These are phyloP conservation scores for Parafenestella ontariensis DNA, from an alignment of 2,329 filamentous ascomycete species.

Conservation along the genomic window DNA sequence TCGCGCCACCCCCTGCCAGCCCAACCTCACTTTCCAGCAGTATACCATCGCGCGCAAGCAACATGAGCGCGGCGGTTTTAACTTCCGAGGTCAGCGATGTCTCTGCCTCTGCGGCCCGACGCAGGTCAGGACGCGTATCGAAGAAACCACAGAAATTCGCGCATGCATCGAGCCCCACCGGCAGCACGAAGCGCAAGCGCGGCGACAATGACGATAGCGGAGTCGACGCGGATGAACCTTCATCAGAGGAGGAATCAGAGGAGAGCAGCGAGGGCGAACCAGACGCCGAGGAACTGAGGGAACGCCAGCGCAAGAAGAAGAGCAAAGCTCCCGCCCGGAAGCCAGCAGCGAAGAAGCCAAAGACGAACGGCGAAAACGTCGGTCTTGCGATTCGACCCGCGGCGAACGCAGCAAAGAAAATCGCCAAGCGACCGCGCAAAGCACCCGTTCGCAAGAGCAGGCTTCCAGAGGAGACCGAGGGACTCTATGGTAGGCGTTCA, in stretches of 20 bases:
- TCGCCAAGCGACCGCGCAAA: slow-evolving; percentile 54
- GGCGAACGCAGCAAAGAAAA: slow-evolving; percentile 48
- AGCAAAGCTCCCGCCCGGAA: slow-evolving; percentile 40
- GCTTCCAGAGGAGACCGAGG: slow-evolving; percentile 58
- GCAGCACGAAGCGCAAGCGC: slow-evolving; percentile 48
- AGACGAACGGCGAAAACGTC: slow-evolving; percentile 59
- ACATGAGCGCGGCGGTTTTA: slow-evolving; percentile 40
- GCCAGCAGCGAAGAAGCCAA: slow-evolving; percentile 61
- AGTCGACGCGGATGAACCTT: slow-evolving; percentile 31
- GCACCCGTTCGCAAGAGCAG: slow-evolving; percentile 60
- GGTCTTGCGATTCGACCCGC: slow-evolving; percentile 63
- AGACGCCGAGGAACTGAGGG: slow-evolving; percentile 49
- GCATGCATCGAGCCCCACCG: slow-evolving; percentile 36
- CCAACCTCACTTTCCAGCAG: slow-evolving; percentile 8
- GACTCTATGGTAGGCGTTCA: slow-evolving; percentile 61
- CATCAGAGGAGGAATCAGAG: slow-evolving; percentile 38
- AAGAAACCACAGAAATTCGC: slow-evolving; percentile 46
- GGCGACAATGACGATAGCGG: slow-evolving; percentile 39
- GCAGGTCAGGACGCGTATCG: slow-evolving; percentile 51
- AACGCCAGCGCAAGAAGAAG: slow-evolving; percentile 44
- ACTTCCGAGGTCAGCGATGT: slow-evolving; percentile 32
- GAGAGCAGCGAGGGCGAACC: slow-evolving; percentile 48
- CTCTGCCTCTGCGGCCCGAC: slow-evolving; percentile 42
- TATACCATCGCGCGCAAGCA: slow-evolving; percentile 27
- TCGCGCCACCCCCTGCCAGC: slow-evolving; percentile 16